Evolutionary conservation across 2,329 filamentous ascomycete genomes (phyloP).

Genomic region (Trichoderma endophyticum): DNA sequence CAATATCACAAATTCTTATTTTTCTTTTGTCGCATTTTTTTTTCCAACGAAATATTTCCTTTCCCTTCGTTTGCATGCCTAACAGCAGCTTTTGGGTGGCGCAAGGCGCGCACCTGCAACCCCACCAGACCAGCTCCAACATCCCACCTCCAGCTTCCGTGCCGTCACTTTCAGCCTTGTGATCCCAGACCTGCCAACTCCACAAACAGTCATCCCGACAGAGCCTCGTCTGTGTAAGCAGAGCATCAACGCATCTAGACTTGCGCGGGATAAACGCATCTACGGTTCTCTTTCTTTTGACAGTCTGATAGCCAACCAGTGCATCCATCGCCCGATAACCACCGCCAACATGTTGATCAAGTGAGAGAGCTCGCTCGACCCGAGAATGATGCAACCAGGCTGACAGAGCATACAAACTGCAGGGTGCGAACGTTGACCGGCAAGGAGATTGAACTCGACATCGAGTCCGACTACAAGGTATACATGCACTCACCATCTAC

Average conservation of each 20-base stretch:
- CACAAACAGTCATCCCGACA: background rate
- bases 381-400: conserved; percentile 19
- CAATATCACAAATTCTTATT: background rate
- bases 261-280: background rate
- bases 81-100: background rate
- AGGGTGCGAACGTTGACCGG: conserved; percentile 97
- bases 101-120: background rate
- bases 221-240: background rate
- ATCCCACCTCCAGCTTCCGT: conserved; percentile 13
- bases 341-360: conserved; percentile 47
- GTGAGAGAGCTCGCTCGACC: conserved; percentile 32
- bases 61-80: background rate
- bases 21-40: background rate
- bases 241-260: background rate
- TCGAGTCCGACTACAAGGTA: conserved; percentile 91
- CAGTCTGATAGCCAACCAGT: background rate
- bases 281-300: background rate
- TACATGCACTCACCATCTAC: background rate
- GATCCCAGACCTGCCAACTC: background rate
- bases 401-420: conserved; percentile 22
- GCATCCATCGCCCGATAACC: background rate
- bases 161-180: conserved; percentile 17
- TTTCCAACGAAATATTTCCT: background rate
- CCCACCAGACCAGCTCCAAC: conserved; percentile 14
- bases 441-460: conserved; percentile 98